Percentiles rank a stretch among this genome's conserved stretches.
phyloP scores from a whole-genome alignment of 2,329 filamentous ascomycete species.

The Karstenula rhodostoma region DNA sequence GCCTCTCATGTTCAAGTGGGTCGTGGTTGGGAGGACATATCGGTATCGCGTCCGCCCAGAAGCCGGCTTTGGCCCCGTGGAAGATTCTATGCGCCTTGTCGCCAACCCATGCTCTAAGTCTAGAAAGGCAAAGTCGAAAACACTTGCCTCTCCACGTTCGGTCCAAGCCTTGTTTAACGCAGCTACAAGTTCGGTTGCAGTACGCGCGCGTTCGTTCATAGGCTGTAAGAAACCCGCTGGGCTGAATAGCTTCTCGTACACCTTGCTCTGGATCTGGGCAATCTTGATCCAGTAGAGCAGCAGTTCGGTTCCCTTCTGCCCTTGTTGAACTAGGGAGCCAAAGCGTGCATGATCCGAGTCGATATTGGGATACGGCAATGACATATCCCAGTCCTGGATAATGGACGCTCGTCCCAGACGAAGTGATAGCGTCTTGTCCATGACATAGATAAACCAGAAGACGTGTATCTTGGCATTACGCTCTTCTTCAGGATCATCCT shows the following conservation, averaged over 20 bases:
- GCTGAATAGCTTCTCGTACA: constrained; percentile 49
- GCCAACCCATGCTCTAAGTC: neutral
- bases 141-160: constrained; percentile 36
- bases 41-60: neutral
- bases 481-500: constrained; percentile 40
- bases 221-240: constrained; percentile 43
- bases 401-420: constrained; percentile 47
- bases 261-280: constrained; percentile 43
- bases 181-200: constrained; percentile 36
- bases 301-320: constrained; percentile 28
- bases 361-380: constrained; percentile 26
- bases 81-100: neutral
- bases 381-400: constrained; percentile 52
- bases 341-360: constrained; percentile 21
- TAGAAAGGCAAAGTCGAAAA: constrained; percentile 15
- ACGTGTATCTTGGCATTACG: constrained; percentile 39
- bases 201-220: constrained; percentile 34
- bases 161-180: constrained; percentile 39
- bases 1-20: neutral
- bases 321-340: constrained; percentile 18
- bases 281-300: constrained; percentile 47
- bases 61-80: neutral
- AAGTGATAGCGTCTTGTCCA: constrained; percentile 50
- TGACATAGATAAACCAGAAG: constrained; percentile 51
- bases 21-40: neutral